Base-by-base conservation (phyloP, 345 rosid genomes). In the Raphanus sativus region DNA sequence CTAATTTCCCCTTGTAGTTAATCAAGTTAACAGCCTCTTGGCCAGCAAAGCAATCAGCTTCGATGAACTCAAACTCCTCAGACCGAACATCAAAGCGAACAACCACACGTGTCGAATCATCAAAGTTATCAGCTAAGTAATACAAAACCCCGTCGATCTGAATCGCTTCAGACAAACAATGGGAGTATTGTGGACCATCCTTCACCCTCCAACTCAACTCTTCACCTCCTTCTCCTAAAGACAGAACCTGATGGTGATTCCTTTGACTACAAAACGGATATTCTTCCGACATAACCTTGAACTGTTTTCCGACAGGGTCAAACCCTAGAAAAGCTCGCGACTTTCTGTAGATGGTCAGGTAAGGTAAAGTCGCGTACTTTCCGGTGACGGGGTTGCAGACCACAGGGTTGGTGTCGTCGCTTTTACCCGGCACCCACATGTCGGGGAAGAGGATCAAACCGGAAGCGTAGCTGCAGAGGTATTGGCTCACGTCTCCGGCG, bases 61-160 rank as follows among this genome's bases (percentile, higher is more conserved):
- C 36, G 10, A 60, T 28, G 2, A 60, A 28, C 36, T 60, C 15
- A n/a, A 60, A 60, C 17, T 60, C 64, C 64, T 60, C 64, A 13
- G 64, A 12, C 64, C 64, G 6, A 60, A 60, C 64, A 28, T 60
- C 64, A 60, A 60, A 60, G 36, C 64, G 12, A 7, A 60, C 33
- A 11, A 59, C 8, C 0, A 60, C 64, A 60, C 17, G 34, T 28
- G 64, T 34, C n/a, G 9, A 9, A 6, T 28, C 64, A 13, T 16
- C 0, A 60, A 60, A 5, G 64, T 60, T 60, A 2, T 5, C 34
- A 13, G 64, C 64, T 6, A 60, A 60, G 34, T 28, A 60, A 12
- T 60, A 12, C 17, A 60, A 6, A 61, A 29, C 65, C 9, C 65
- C 36, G 0, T 13, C 9, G 5, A 61, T 28, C 2, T 5, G 7